Evolutionary conservation across 306 rosid species (phyloP).

Genomic region (Lathyrus tuberosus): DNA sequence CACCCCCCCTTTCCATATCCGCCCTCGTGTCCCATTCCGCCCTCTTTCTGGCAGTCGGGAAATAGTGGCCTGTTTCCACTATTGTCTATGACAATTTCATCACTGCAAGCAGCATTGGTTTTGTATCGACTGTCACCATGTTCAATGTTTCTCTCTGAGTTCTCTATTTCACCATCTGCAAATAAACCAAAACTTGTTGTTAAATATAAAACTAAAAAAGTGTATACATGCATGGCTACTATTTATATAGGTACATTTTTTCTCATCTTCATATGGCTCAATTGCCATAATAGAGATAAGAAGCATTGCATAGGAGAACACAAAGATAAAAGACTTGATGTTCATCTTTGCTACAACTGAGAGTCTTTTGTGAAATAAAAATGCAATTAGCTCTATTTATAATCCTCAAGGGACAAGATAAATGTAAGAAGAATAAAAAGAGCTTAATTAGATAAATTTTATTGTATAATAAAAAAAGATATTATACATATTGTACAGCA

Average conservation of each 20-base stretch:
- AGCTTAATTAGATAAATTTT: not conserved
- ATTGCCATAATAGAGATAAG: not conserved
- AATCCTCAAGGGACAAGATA: not conserved
- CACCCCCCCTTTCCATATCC: no score
- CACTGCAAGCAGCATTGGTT: not conserved
- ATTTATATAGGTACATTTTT: not conserved
- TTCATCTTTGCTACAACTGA: slow-evolving; percentile 11
- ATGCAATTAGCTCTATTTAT: slow-evolving; percentile 10
- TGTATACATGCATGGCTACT: not conserved
- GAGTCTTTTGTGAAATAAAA: not conserved
- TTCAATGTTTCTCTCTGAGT: not conserved
- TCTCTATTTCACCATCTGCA: not conserved
- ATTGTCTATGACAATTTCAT: not conserved
- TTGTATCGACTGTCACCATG: not conserved
- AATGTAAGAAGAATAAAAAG: not conserved
- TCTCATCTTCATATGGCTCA: not conserved
- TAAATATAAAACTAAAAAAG: not conserved
- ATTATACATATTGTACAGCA: no score
- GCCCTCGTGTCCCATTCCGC: not conserved
- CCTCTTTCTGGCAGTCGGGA: not conserved
- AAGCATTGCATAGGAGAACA: not conserved
- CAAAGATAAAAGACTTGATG: slow-evolving; percentile 14
- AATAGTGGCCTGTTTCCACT: not conserved
- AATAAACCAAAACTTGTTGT: not conserved
- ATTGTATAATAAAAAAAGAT: not conserved